Percentiles rank a stretch among this genome's conserved stretches.
Conservation (phyloP, 169 alveolate species). For the Sarcocystis neurona region DNA sequence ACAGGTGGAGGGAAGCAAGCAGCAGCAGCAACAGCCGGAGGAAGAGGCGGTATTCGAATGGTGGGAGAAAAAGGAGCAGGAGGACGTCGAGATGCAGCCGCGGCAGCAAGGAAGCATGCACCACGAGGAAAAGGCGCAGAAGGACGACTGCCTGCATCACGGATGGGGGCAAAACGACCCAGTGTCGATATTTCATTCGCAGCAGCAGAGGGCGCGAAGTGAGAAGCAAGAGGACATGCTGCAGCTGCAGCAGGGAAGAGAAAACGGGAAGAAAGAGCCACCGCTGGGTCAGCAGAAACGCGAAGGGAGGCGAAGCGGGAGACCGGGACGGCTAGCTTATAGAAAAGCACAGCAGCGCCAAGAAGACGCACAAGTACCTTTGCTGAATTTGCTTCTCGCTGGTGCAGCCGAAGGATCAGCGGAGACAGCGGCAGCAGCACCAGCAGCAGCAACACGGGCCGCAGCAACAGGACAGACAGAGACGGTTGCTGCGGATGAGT, state of each 20-base stretch:
- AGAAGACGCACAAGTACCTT: constrained; percentile 53
- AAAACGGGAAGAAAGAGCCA: not conserved
- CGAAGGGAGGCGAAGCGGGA: not conserved
- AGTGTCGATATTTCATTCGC: not conserved
- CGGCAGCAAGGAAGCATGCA: not conserved
- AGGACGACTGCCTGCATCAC: no score
- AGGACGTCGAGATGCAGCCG: constrained; percentile 26
- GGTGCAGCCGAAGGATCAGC: not conserved
- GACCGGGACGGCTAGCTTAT: not conserved
- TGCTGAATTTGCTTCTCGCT: constrained; percentile 15
- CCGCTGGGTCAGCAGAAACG: not conserved
- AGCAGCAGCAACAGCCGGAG: constrained; percentile 32
- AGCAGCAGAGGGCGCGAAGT: not conserved
- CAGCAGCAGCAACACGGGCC: not conserved
- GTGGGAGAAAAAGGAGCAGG: no score
- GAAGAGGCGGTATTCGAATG: not conserved
- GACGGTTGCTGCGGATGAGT: no score
- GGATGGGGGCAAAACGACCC: not conserved
- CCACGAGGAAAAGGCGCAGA: not conserved
- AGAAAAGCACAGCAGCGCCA: constrained; percentile 43
- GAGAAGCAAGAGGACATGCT: not conserved
- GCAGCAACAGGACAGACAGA: not conserved
- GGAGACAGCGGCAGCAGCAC: constrained; percentile 24
- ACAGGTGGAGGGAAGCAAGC: constrained; percentile 27
- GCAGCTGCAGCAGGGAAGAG: not conserved